Evolutionary conservation across 169 alveolate genomes (phyloP), one percentile per base, ranked within the genome.

Genomic region (Cryptosporidium sp.): DNA sequence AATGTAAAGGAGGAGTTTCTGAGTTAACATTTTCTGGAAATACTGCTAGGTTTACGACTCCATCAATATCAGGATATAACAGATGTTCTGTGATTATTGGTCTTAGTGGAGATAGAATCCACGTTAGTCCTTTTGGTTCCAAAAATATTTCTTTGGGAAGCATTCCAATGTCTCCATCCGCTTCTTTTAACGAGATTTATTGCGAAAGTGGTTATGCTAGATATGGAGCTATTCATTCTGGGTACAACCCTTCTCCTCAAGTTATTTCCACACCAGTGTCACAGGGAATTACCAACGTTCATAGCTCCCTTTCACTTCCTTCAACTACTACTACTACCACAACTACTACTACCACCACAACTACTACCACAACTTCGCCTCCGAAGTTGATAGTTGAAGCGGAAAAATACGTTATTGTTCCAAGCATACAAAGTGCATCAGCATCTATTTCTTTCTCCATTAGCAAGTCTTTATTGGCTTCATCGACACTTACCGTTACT

Each of bases 291-390:
- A 80, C 62, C 43, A 80, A 80, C 41, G 35, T 80, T 23, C 69
- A 62, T 31, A 59, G 21, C 35, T 59, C 89, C 8, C 89, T 48
- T 33, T 41, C 89, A 5, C 75, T 80, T 48, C 89, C 89, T 18
- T 45, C 89, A n/a, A 80, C 87, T 12, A 80, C 89, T 14, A 80
- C 62, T 3, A 80, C 89, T 5, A 80, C 75, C 5, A 62, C 75
- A 1, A 80, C 89, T 9, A 80, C 89, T 48, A 55, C 75, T 12
- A 80, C 89, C 26, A 62, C 87, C 0, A 80, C 87, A 26, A 80
- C 89, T 9, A 80, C 89, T 39, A 80, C 89, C 3, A 67, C 89
- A n/a, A 48, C 85, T 7, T 33, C 68, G 1, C 80, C 73, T 21
- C 89, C 89, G 21, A 67, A 61, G 12, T 26, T 80, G 7, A 61